phyloP scores from a whole-genome alignment of 805 yeast species.

The Saturnispora sekii region DNA sequence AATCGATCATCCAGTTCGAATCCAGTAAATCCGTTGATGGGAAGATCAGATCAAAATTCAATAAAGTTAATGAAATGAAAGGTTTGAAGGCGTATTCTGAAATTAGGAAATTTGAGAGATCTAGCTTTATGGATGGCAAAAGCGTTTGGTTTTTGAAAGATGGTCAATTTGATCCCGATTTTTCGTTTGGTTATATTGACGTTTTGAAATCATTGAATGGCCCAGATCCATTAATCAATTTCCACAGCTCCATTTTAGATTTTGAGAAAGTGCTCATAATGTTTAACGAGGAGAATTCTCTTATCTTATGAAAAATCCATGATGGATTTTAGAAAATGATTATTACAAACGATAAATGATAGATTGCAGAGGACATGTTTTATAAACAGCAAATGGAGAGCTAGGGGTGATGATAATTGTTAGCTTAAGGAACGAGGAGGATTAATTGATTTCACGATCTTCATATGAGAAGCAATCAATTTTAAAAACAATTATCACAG shows the following conservation, averaged over 20 bases:
- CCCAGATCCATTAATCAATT: not conserved
- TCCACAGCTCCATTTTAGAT: constrained; percentile 1
- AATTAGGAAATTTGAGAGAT: not conserved
- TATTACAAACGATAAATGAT: too few relatives aligned
- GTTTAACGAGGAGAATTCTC: constrained; percentile 6
- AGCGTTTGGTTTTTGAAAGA: not conserved
- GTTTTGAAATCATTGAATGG: not conserved
- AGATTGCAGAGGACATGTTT: too few relatives aligned
- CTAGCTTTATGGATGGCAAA: not conserved
- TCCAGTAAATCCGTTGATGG: constrained; percentile 1
- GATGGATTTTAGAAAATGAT: not conserved
- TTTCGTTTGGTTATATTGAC: constrained; percentile 5
- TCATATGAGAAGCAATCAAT: too few relatives aligned
- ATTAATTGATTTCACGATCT: too few relatives aligned
- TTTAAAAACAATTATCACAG: too few relatives aligned
- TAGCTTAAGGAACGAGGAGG: too few relatives aligned
- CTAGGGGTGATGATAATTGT: too few relatives aligned
- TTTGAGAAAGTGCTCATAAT: constrained; percentile 1
- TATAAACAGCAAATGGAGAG: too few relatives aligned
- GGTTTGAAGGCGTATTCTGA: not conserved
- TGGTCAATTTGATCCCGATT: not conserved
- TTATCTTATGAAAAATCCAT: not conserved
- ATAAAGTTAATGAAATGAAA: not conserved
- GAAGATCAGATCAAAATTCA: not conserved
- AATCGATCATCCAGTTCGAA: constrained; percentile 4